Percentiles rank a stretch among this genome's conserved stretches.
Conservation (phyloP, 495 filamentous ascomycete species). For the Penicilliopsis zonata region DNA sequence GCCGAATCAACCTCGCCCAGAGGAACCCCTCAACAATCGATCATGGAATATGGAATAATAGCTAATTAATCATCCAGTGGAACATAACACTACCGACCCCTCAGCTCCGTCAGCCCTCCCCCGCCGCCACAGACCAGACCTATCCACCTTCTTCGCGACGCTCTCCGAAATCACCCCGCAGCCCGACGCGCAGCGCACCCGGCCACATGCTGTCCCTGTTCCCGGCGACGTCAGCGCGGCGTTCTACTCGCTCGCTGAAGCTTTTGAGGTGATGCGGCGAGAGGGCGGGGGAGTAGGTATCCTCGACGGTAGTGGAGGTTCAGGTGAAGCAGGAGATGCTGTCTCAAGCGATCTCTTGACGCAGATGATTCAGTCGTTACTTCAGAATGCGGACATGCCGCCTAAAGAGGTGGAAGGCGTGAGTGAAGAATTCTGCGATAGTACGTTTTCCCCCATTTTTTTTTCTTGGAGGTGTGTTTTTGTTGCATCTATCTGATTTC, state of each 20-base stretch:
- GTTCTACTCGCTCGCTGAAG: conserved; percentile 50
- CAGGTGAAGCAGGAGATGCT: conserved; percentile 9
- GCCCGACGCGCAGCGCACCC: conserved; percentile 25
- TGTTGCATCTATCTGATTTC: background rate
- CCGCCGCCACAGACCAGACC: conserved; percentile 58
- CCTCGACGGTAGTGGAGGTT: conserved; percentile 6
- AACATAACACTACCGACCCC: conserved; percentile 57
- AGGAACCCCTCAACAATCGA: too few species aligned
- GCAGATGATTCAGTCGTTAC: conserved; percentile 48
- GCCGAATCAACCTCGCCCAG: too few species aligned
- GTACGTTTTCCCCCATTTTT: conserved; percentile 13
- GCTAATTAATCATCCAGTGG: conserved; percentile 41
- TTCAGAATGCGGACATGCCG: conserved; percentile 51
- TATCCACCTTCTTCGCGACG: conserved; percentile 77
- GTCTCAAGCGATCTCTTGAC: conserved; percentile 27
- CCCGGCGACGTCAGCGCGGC: conserved; percentile 59
- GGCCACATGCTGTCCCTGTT: conserved; percentile 53
- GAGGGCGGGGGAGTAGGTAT: conserved; percentile 18
- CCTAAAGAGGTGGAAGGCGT: conserved; percentile 63
- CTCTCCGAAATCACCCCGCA: conserved; percentile 52
- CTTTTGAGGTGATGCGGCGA: conserved; percentile 34
- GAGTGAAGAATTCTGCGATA: conserved; percentile 66
- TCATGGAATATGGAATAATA: background rate
- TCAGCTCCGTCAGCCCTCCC: conserved; percentile 20
- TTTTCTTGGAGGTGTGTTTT: conserved; percentile 1